Base-by-base conservation (phyloP, 805 yeast genomes). In the Kazachstania kunashirensis region DNA sequence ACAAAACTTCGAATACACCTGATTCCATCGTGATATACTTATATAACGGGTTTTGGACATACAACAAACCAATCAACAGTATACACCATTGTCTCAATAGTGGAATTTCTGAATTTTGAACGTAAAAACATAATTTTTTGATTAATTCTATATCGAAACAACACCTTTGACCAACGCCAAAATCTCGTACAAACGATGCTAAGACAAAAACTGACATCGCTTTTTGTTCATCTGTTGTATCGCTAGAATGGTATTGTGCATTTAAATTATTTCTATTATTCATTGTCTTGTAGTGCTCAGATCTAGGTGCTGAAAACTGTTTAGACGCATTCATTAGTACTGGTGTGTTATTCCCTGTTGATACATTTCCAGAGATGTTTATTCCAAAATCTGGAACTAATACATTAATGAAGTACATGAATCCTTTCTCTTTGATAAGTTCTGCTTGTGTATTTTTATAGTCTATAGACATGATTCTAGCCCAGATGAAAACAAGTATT, bases 401-500 rank as follows among this genome's bases (percentile, higher is more conserved):
- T 52, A 89, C 84, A 41, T 79, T 75, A 30, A 85, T 75, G 55
- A 92, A 92, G 57, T 92, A 89, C 49, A 78, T 76, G 58, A 77
- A 88, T 0, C 96, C 95, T 51, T 80, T 81, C 52, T 89, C 97
- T 49, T 88, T 88, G 45, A 92, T 73, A 21, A 92, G 69, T 52
- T 92, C 98, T 44, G 80, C 86, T 57, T 92, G 98, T 3, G 95
- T 84, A 50, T 82, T 80, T 45, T 75, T 73, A 55, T 82, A 80
- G 59, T 89, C 97, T 17, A 92, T 94, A 3, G 96, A 88, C 92
- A 92, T 85, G 16, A 92, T 85, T 46, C 97, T 70, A 0, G 97
- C 95, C 98, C 98, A 92, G 37, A 92, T 92, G 51, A 89, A 92
- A 2, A 92, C 92, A 39, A 92, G 62, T 3, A 89, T 95, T 0